Evolutionary conservation across 345 rosid species (phyloP).

Genomic region (Eucalyptus melliodora): DNA sequence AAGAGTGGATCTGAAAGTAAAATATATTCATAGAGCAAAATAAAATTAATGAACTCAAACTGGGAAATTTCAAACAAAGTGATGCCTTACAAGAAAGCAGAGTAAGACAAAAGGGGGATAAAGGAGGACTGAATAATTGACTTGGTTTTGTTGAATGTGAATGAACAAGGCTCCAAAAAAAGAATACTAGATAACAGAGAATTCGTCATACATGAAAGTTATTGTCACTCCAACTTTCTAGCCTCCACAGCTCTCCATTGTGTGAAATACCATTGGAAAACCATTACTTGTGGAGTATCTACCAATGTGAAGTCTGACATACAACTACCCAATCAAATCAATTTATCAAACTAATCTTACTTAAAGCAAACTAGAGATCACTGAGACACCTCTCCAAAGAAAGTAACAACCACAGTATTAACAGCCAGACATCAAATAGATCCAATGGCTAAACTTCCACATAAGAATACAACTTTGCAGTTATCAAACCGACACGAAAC

Average conservation of each 20-base stretch:
- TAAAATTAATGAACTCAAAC: neutral
- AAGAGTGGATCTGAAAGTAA: conserved; percentile 53
- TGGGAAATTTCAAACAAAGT: neutral
- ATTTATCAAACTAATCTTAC: neutral
- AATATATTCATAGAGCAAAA: neutral
- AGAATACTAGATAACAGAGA: neutral
- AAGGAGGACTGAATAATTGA: neutral
- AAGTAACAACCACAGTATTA: neutral
- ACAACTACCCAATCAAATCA: neutral
- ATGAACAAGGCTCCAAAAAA: neutral
- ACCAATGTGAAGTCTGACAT: neutral
- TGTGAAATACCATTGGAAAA: neutral
- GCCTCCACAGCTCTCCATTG: neutral
- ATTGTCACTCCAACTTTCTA: neutral
- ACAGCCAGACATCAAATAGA: neutral
- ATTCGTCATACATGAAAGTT: neutral
- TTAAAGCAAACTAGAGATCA: neutral
- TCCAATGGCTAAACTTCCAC: neutral
- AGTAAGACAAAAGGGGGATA: neutral
- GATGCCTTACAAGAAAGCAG: neutral
- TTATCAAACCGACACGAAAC: neutral
- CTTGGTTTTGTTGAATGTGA: neutral
- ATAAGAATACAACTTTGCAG: neutral
- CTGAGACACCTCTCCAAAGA: neutral
- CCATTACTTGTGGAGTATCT: neutral